Evolutionary conservation across 2,329 filamentous ascomycete species (phyloP), one percentile per base, ranked within the genome.

Genomic region (Fusarium sp.): DNA sequence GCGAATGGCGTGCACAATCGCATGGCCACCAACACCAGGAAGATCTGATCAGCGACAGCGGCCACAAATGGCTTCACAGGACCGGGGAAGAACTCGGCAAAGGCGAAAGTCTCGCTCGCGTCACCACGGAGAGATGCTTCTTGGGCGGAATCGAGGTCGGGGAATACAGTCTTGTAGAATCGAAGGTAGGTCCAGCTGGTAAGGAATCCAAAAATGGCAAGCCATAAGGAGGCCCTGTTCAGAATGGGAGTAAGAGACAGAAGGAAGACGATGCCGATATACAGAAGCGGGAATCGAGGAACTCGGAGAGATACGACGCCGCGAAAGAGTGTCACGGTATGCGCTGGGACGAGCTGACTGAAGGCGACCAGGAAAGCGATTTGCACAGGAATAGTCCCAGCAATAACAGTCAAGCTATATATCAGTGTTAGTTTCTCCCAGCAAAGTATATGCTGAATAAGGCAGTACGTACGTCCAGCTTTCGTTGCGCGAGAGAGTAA

Each of bases 331-430:
- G 95, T 96, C 56, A 98, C 95, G 13, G 96, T 99, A 81, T 99
- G 96, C 67, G 97, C 94, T 24, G 96, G 96, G 37, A 98, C 92
- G 52, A 99, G 92, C 81, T 99, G 96, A 82, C 97, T 98, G 82
- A 98, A 97, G 57, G 95, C 93, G 75, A 98, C 93, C 67, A 99
- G 92, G 83, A 98, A 98, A 67, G 92, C 91, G 48, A 96, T 94
- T 80, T 98, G 95, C 61, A 98, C 85, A 18, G 94, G 90, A 69
- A 97, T 91, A 58, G 94, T 94, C 74, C 96, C 96, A 74, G 92
- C 93, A 77, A 98, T 93, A 69, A 92, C 91, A 47, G 92, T 94
- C 48, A 93, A 82, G 55, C 92, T 96, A 75, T 48, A 47, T 30
- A 25, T 47, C 16, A 20, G 41, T 45, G 49, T 54, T 46, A 61